A percentile compares a stretch with the other conserved stretches of the same genome.
phyloP scores from a whole-genome alignment of 345 rosid genomes.

The Trapa incisa region DNA sequence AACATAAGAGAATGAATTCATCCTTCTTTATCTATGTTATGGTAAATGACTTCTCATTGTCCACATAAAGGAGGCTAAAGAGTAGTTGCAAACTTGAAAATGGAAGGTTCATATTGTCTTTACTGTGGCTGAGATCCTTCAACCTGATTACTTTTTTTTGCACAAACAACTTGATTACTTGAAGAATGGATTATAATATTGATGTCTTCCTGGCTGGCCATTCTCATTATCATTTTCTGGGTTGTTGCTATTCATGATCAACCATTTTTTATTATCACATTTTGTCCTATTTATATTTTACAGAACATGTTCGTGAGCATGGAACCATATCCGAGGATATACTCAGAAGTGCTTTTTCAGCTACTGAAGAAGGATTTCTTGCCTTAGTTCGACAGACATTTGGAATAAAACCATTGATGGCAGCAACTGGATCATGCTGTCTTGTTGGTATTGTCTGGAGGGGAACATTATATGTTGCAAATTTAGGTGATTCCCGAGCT shows the following conservation, averaged over 20 bases:
- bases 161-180: not conserved
- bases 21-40: too few species aligned
- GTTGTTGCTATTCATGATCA: not conserved
- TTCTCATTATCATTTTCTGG: not conserved
- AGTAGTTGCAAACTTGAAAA: not conserved
- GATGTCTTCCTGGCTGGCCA: not conserved
- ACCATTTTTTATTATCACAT: not conserved
- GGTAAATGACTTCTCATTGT: not conserved
- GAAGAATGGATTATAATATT: not conserved
- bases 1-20: not conserved
- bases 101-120: not conserved
- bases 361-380: conserved; percentile 90
- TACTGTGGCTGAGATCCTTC: not conserved
- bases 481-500: conserved; percentile 92
- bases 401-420: conserved; percentile 61
- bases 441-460: conserved; percentile 78
- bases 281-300: conserved; percentile 5
- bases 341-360: conserved; percentile 50
- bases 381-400: conserved; percentile 61
- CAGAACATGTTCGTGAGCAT: conserved; percentile 51
- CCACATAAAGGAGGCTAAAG: not conserved
- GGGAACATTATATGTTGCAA: conserved; percentile 72
- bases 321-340: conserved; percentile 61
- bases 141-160: not conserved
- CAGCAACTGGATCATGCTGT: conserved; percentile 90